Base-by-base conservation (phyloP, 2,329 filamentous ascomycete genomes). In the Ceratocystis eucalypticola region DNA sequence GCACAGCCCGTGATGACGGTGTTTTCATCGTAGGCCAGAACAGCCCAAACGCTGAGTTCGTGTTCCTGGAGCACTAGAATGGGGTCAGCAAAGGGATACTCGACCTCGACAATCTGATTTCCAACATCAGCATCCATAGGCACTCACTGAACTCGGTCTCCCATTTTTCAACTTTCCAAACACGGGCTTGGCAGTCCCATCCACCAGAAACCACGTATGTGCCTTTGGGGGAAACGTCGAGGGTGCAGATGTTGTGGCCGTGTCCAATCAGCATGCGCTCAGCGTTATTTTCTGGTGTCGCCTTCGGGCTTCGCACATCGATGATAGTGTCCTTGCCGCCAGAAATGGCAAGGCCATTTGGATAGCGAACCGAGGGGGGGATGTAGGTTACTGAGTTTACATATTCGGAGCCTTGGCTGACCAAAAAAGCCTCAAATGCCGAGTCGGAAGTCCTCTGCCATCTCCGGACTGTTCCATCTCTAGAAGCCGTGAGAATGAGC, bases 241-340 rank as follows among this genome's bases (percentile, higher is more conserved):
- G 77, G 7, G 92, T 83, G 74, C 93, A 96, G 59, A 99, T 86
- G 72, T 97, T 97, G 74, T 88, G 84, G 22, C 84, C 82, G 74
- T 99, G 94, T 12, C 94, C 93, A 63, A 96, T 79, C 8, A 99
- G 81, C 69, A 97, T 80, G 25, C 89, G 88, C 70, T 96, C 89
- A 7, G 93, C 89, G 75, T 93, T 88, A 70, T 91, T 88, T 41
- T 86, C 82, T 1, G 87, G 79, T 30, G 80, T 75, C 64, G 86
- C 83, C 10, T 80, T 81, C 4, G 89, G 88, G 69, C 87, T 84
- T 72, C 91, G 87, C 62, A 95, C 89, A 74, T 97, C 93, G 71
- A 99, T 93, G 69, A 97, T 88, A 41, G 90, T 88, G 73, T 97
- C 94, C 73, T 93, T 89, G 67, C 94, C 94, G 69, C 89, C 91